Conservation (phyloP, 116 monocot species). For the Phalaenopsis hybrid region DNA sequence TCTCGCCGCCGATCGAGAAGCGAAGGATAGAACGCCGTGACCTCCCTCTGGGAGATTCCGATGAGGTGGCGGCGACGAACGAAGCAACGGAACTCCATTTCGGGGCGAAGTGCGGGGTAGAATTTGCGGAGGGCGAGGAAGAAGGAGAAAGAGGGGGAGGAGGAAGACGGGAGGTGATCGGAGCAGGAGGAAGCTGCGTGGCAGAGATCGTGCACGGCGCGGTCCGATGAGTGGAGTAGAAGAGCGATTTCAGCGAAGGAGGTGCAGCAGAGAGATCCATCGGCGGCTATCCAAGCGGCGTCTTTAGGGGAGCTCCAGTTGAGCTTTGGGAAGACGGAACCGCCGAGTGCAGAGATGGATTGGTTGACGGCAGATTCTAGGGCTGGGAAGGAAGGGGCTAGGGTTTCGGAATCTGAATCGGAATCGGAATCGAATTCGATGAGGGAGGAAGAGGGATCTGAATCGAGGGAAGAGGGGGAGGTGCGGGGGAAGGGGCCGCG, state of each 20-base stretch:
- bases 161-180: slow-evolving; percentile 1
- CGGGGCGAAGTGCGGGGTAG: slow-evolving; percentile 43
- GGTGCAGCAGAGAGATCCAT: slow-evolving; percentile 43
- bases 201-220: slow-evolving; percentile 51
- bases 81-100: slow-evolving; percentile 81
- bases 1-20: slow-evolving; percentile 35
- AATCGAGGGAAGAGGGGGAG: slow-evolving; percentile 1
- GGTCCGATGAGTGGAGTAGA: slow-evolving; percentile 75
- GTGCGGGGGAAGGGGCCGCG: slow-evolving; percentile 34
- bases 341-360: slow-evolving; percentile 48
- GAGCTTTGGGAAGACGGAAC: slow-evolving; percentile 75
- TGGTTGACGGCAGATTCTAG: slow-evolving; percentile 35
- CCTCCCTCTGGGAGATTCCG: slow-evolving; percentile 59
- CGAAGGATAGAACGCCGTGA: slow-evolving; percentile 63
- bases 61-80: slow-evolving; percentile 31
- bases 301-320: slow-evolving; percentile 82
- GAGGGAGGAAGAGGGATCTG: slow-evolving; percentile 13
- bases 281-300: slow-evolving; percentile 52
- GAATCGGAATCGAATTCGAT: slow-evolving; percentile 4
- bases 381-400: slow-evolving; percentile 52
- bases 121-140: slow-evolving; percentile 66
- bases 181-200: slow-evolving; percentile 6
- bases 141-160: slow-evolving; percentile 11
- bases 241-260: slow-evolving; percentile 58
- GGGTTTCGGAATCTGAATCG: slow-evolving; percentile 1